Evolutionary conservation across 441 rosid genomes (phyloP).

Genomic region (Populus hybrid): DNA sequence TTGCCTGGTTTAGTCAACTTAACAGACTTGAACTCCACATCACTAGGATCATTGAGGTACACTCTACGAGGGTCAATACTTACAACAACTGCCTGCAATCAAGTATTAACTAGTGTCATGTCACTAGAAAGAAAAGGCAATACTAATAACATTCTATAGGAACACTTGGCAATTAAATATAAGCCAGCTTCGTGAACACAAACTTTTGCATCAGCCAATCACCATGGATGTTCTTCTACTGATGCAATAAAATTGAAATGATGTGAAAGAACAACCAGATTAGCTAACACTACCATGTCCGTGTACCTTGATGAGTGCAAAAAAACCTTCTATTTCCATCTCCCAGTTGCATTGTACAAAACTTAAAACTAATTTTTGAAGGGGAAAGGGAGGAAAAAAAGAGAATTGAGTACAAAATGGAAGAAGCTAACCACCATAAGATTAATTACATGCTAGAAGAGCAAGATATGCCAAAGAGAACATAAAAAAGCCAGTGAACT

Average conservation of each 20-base stretch:
- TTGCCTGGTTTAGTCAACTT: constrained; percentile 66
- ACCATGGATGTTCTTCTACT: neutral
- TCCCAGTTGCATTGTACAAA: neutral
- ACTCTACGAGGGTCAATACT: constrained; percentile 97
- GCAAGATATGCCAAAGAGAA: neutral
- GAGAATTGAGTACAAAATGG: neutral
- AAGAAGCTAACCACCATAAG: neutral
- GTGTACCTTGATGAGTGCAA: neutral
- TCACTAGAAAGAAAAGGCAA: neutral
- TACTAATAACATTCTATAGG: neutral
- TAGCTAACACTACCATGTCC: neutral
- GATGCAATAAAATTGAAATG: neutral
- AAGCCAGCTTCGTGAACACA: neutral
- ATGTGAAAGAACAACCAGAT: neutral
- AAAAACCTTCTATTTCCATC: neutral
- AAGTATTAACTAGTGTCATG: constrained; percentile 16
- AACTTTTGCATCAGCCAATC: neutral
- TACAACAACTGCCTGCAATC: constrained; percentile 88
- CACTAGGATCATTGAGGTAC: constrained; percentile 61
- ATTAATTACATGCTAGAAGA: neutral
- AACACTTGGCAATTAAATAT: neutral
- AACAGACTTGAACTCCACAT: constrained; percentile 68
- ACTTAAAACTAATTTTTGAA: neutral
- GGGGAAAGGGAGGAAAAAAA: neutral
- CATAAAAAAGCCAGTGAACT: neutral